phyloP scores from a whole-genome alignment of 1,284 basidiomycete genomes.

The Cutaneotrichosporon sp. region DNA sequence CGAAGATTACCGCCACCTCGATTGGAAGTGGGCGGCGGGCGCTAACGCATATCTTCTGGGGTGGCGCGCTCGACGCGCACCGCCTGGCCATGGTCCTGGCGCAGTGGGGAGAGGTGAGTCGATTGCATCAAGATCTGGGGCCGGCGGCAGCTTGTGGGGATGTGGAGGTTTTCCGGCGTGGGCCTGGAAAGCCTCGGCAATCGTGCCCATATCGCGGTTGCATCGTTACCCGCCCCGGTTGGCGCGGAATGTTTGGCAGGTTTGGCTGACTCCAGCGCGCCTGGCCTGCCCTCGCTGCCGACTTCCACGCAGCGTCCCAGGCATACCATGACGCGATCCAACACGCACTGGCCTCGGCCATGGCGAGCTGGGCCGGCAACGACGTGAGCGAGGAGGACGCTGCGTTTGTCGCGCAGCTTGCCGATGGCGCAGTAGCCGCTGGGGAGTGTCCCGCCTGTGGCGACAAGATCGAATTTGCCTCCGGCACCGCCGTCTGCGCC shows the following conservation, averaged over 20 bases:
- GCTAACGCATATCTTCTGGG: slow-evolving; percentile 23
- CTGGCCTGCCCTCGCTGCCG: background rate
- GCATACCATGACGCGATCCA: slow-evolving; percentile 1
- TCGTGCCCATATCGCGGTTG: background rate
- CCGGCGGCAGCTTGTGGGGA: background rate
- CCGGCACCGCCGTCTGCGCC: slow-evolving; percentile 18
- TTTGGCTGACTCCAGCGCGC: background rate
- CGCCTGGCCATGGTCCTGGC: slow-evolving; percentile 26
- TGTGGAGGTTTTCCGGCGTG: slow-evolving; percentile 10
- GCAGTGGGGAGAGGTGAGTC: slow-evolving; percentile 26
- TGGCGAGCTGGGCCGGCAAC: background rate
- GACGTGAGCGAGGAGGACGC: slow-evolving; percentile 10
- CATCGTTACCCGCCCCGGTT: background rate
- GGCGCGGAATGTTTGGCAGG: background rate
- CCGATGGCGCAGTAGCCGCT: slow-evolving; percentile 5
- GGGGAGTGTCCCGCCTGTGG: slow-evolving; percentile 22
- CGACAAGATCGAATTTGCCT: slow-evolving; percentile 7
- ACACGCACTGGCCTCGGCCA: background rate
- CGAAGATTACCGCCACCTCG: background rate
- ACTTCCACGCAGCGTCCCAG: background rate
- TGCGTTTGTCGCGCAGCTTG: slow-evolving; percentile 12
- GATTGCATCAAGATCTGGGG: background rate
- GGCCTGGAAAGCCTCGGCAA: background rate
- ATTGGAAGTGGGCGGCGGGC: slow-evolving; percentile 3
- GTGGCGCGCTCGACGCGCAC: slow-evolving; percentile 20